A percentile compares a stretch with the other conserved stretches of the same genome.
Evolutionary conservation across 78 protist genomes (phyloP).

Genomic region (Dictyostelium brefeldianum): DNA sequence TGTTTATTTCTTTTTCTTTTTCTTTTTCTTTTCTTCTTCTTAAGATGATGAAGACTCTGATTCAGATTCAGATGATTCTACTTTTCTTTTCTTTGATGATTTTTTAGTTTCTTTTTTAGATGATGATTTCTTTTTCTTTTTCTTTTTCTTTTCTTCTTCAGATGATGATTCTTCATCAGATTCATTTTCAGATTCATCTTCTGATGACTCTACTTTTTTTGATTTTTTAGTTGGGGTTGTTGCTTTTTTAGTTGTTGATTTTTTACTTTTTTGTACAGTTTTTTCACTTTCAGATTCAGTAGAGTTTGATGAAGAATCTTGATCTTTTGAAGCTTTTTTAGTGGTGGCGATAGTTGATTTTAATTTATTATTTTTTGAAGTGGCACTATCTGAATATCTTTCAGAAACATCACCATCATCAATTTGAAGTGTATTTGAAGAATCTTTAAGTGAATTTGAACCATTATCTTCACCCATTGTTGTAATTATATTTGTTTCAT

Average conservation of each 20-base stretch:
- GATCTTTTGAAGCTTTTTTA: background rate
- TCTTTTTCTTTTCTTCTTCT: slow-evolving; percentile 1
- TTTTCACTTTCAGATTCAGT: slow-evolving; percentile 57
- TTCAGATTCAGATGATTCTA: slow-evolving; percentile 4
- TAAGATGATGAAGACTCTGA: slow-evolving; percentile 11
- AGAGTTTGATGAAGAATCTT: slow-evolving; percentile 11
- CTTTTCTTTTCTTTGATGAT: slow-evolving; percentile 10
- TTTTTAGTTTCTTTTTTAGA: background rate
- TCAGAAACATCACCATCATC: slow-evolving; percentile 78
- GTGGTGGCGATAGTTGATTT: background rate
- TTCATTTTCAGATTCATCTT: background rate
- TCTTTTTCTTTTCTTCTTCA: slow-evolving; percentile 6
- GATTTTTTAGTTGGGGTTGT: background rate
- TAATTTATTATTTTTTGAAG: background rate
- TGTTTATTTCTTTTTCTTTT: slow-evolving; percentile 26
- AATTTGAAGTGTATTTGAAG: slow-evolving; percentile 17
- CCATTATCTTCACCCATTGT: background rate
- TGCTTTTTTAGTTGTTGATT: slow-evolving; percentile 2
- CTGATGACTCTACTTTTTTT: slow-evolving; percentile 4
- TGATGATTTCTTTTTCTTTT: slow-evolving; percentile 11
- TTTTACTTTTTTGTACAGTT: slow-evolving; percentile 2
- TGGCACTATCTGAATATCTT: slow-evolving; percentile 42
- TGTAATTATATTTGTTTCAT: background rate
- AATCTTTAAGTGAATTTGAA: slow-evolving; percentile 23
- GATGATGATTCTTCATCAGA: slow-evolving; percentile 31